A percentile compares a stretch with the other conserved stretches of the same genome.
These are phyloP conservation scores for Trichosporon coremiiforme DNA, from an alignment of 1,284 basidiomycete species.

Conservation along the genomic window DNA sequence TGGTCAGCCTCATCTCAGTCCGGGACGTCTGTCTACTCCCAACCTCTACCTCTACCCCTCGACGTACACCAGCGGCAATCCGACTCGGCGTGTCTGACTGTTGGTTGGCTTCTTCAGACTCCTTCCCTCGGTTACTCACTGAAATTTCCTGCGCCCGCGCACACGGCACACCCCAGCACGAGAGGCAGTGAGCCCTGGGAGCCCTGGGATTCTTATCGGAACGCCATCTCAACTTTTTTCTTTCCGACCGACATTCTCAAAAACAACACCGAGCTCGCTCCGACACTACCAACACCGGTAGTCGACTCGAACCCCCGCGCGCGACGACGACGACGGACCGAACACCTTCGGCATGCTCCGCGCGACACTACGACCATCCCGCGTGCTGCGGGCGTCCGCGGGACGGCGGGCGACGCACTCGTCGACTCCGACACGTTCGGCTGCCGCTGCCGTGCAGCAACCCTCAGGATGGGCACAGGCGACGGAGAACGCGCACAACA, in stretches of 20 bases:
- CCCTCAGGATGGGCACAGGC: conserved; percentile 50
- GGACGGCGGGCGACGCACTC: conserved; percentile 25
- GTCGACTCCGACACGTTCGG: conserved; percentile 18
- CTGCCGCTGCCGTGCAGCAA: conserved; percentile 20
- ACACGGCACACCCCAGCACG: neutral
- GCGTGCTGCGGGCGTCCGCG: neutral
- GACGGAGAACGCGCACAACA: conserved; percentile 50
- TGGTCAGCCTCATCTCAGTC: no score
- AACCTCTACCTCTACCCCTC: neutral
- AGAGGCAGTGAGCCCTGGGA: no score
- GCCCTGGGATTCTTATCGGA: conserved; percentile 3
- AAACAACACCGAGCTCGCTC: conserved; percentile 3
- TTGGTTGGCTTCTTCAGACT: no score
- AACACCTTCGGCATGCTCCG: conserved; percentile 26
- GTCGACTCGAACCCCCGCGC: no score
- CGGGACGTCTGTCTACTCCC: neutral
- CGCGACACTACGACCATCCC: conserved; percentile 1
- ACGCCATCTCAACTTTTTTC: conserved; percentile 17
- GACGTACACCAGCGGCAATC: neutral
- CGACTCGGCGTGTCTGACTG: neutral
- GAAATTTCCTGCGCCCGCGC: conserved; percentile 1
- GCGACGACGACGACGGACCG: no score
- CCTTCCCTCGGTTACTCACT: neutral
- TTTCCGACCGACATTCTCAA: neutral
- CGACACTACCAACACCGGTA: neutral